Conservation (phyloP, 805 yeast genomes). For the Suhomyces tanzawaensis region DNA sequence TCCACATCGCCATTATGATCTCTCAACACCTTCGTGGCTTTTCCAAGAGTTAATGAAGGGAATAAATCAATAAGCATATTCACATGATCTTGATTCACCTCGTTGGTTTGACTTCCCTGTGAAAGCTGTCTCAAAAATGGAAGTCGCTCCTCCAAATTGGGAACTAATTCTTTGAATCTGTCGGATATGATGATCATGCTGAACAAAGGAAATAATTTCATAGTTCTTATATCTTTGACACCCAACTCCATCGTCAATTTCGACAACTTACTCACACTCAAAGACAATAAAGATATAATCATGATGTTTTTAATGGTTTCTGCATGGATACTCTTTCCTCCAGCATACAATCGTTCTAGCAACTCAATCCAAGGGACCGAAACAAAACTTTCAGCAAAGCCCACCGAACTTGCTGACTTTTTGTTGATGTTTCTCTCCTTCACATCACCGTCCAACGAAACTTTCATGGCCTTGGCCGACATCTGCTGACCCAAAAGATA, state of each 20-base stretch:
- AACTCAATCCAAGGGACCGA: slow-evolving; percentile 54
- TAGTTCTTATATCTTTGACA: slow-evolving; percentile 38
- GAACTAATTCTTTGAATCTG: slow-evolving; percentile 44
- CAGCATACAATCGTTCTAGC: slow-evolving; percentile 56
- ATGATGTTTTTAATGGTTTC: slow-evolving; percentile 46
- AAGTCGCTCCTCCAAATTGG: slow-evolving; percentile 51
- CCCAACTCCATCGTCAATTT: slow-evolving; percentile 45
- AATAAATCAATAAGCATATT: slow-evolving; percentile 54
- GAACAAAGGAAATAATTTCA: slow-evolving; percentile 53
- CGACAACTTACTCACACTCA: slow-evolving; percentile 43
- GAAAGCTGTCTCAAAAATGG: slow-evolving; percentile 39
- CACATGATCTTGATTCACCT: slow-evolving; percentile 34
- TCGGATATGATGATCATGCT: slow-evolving; percentile 52
- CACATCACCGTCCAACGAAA: slow-evolving; percentile 10
- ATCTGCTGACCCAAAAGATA: slow-evolving; percentile 45
- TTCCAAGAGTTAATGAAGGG: slow-evolving; percentile 54
- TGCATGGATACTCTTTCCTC: slow-evolving; percentile 54
- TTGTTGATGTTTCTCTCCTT: slow-evolving; percentile 22
- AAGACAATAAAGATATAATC: slow-evolving; percentile 51
- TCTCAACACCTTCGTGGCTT: slow-evolving; percentile 49
- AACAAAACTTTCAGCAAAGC: slow-evolving; percentile 56
- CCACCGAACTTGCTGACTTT: slow-evolving; percentile 20
- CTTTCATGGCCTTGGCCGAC: slow-evolving; percentile 14
- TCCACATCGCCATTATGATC: slow-evolving; percentile 55
- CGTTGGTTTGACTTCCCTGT: slow-evolving; percentile 4